Evolutionary conservation across 768 basidiomycete species (phyloP).

Genomic region (Lentinula boryana): DNA sequence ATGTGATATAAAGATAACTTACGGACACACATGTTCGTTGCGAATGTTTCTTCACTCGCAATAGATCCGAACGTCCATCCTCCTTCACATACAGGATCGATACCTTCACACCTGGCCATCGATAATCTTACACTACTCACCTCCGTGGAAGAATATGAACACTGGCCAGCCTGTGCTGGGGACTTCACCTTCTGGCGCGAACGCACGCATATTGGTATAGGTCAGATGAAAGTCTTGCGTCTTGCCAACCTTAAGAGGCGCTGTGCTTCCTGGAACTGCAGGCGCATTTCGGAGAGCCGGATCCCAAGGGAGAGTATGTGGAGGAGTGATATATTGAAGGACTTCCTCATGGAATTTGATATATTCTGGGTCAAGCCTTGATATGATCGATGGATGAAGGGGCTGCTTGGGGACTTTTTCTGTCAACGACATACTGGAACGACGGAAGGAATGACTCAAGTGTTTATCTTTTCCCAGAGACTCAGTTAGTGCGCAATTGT

Average conservation of each 20-base stretch:
- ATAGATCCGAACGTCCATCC: constrained; percentile 76
- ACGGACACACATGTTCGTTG: constrained; percentile 57
- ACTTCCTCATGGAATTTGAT: constrained; percentile 51
- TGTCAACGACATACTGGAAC: constrained; percentile 7
- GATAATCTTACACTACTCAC: constrained; percentile 22
- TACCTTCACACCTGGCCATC: background rate
- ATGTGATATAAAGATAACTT: constrained; percentile 9
- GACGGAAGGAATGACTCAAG: background rate
- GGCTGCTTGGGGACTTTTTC: constrained; percentile 30
- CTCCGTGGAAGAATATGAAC: constrained; percentile 72
- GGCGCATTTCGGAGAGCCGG: constrained; percentile 47
- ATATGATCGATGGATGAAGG: constrained; percentile 55
- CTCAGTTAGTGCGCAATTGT: too few species aligned
- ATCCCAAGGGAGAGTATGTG: constrained; percentile 58
- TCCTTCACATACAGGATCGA: constrained; percentile 29
- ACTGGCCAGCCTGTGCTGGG: constrained; percentile 64
- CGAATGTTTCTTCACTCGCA: constrained; percentile 52
- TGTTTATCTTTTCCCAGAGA: too few species aligned
- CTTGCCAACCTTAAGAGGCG: constrained; percentile 48
- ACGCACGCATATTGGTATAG: constrained; percentile 53
- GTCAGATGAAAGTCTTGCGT: constrained; percentile 47
- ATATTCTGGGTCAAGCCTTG: constrained; percentile 62
- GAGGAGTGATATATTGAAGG: constrained; percentile 38
- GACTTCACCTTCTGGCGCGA: constrained; percentile 48
- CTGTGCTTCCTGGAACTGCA: constrained; percentile 51